Conservation (phyloP, 495 filamentous ascomycete genomes). For the Penicillium paradoxum region DNA sequence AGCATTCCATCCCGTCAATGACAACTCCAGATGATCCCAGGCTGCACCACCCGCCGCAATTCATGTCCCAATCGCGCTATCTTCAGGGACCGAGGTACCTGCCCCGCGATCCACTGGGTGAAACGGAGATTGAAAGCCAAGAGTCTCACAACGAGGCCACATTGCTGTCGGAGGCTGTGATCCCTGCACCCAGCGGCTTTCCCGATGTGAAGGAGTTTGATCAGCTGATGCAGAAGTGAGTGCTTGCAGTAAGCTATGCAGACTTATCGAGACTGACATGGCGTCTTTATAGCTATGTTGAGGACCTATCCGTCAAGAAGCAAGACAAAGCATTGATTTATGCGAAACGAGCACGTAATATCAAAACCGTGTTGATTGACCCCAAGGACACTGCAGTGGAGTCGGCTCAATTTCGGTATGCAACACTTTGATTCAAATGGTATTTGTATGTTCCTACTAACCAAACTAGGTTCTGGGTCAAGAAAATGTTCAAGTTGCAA, state of each 20-base stretch:
- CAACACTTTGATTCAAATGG: not conserved
- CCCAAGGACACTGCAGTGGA: conserved; percentile 55
- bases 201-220: conserved; percentile 51
- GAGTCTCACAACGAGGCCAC: conserved; percentile 39
- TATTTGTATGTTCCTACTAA: conserved; percentile 6
- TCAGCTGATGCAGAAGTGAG: conserved; percentile 49
- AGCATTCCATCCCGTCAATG: conserved; percentile 32
- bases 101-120: conserved; percentile 31
- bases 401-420: conserved; percentile 53
- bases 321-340: conserved; percentile 57
- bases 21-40: conserved; percentile 28
- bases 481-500: conserved; percentile 56
- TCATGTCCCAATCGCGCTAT: conserved; percentile 34
- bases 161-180: conserved; percentile 42
- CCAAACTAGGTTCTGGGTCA: conserved; percentile 51
- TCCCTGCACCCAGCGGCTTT: conserved; percentile 46
- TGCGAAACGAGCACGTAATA: conserved; percentile 50
- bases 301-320: conserved; percentile 52
- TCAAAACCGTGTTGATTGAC: conserved; percentile 48
- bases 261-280: not conserved
- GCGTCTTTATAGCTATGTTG: conserved; percentile 36
- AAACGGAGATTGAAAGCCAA: conserved; percentile 43
- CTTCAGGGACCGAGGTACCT: conserved; percentile 33
- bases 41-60: conserved; percentile 32
- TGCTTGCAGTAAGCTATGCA: not conserved